Percentiles rank a stretch among this genome's conserved stretches.
These are phyloP conservation scores for Haplographium delicatum DNA, from an alignment of 495 filamentous ascomycete genomes.

Conservation along the genomic window DNA sequence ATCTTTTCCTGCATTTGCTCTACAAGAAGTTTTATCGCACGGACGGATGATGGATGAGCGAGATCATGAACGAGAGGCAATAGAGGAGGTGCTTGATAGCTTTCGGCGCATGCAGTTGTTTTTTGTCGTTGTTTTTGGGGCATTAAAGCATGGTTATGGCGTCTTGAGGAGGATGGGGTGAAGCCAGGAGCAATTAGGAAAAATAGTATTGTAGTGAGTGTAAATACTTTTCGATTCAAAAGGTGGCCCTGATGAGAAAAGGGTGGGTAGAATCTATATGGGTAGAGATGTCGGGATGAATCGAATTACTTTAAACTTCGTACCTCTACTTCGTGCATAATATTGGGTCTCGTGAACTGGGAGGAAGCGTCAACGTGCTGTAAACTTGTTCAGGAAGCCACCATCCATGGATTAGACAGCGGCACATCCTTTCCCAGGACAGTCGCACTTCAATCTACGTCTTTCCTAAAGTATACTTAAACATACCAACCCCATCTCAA, in stretches of 20 bases:
- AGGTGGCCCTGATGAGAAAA: background rate
- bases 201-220: conserved; percentile 22
- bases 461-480: background rate
- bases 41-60: conserved; percentile 41
- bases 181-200: conserved; percentile 3
- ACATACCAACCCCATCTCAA: too few relatives aligned
- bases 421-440: background rate
- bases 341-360: background rate
- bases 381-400: background rate
- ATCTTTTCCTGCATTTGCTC: conserved; percentile 88
- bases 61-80: conserved; percentile 10
- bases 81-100: background rate
- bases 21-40: conserved; percentile 97
- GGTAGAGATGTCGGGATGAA: conserved; percentile 16
- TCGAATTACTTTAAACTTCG: conserved; percentile 5
- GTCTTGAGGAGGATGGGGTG: conserved; percentile 10
- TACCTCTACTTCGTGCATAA: too few relatives aligned
- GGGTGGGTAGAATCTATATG: background rate
- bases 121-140: conserved; percentile 4
- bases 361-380: too few relatives aligned
- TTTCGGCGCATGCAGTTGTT: background rate
- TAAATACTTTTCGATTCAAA: conserved; percentile 23
- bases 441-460: background rate
- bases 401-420: background rate
- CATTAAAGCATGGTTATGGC: conserved; percentile 21